Base-by-base conservation (phyloP, 2,329 filamentous ascomycete species). In the Apiospora phragmitis region DNA sequence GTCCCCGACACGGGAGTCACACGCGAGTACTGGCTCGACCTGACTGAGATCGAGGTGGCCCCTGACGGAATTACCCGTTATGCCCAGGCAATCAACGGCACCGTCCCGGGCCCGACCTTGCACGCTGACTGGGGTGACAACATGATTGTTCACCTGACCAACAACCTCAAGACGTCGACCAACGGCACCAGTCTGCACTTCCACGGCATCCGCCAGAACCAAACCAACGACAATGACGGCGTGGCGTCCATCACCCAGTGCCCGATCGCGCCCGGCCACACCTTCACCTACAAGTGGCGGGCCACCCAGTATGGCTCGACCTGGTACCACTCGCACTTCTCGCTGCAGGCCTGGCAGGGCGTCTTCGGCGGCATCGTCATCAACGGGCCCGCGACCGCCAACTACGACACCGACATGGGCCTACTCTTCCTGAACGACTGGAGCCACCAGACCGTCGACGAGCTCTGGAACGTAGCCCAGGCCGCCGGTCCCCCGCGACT, bases 371-470 rank as follows among this genome's bases (percentile, higher is more conserved):
- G 84, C 2, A 87, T 93, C 45, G 80, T 91, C 24, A 89, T 92
- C 74, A 84, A 91, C 69, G 90, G 90, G 0, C 90, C 90, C 0
- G 83, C 85, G 0, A 85, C 86, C 2, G 82, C 85, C 18, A 84
- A 89, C 74, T 92, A 91, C 74, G 90, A 93, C 71, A 83, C 87
- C 67, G 91, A 93, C 75, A 81, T 92, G 0, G 91, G 91, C 3
- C 80, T 85, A 14, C 74, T 92, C 1, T 83, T 90, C 35, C 76
- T 92, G 7, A 86, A 84, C 21, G 90, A 92, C 74, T 91, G 89
- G 87, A 85, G 85, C 73, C 86, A 88, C 71, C 71, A 72, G 7
- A 84, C 83, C 0, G 80, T 82, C 2, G 83, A 84, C 68, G 73
- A 81, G 68, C 75, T 85, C 1, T 81, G 79, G 51, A 51, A 69